These are phyloP conservation scores for Claviceps paspali DNA, from an alignment of 2,329 filamentous ascomycete species.

Conservation along the genomic window DNA sequence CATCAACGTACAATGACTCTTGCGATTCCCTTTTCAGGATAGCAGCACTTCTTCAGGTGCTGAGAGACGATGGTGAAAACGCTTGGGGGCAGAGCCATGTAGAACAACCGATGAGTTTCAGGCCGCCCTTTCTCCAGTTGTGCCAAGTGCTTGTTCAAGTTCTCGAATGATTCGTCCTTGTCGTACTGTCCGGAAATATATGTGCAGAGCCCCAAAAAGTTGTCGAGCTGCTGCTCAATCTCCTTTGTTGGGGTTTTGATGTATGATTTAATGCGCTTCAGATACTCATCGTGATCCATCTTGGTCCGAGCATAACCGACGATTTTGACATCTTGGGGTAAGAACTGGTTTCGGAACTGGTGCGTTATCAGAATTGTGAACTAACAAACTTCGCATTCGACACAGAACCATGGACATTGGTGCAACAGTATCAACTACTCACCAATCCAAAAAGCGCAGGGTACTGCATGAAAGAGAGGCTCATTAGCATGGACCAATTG, in stretches of 20 bases:
- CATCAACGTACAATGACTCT: conserved; percentile 62
- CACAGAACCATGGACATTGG: neutral
- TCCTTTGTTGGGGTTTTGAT: conserved; percentile 99
- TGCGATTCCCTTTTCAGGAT: conserved; percentile 77
- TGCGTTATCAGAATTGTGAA: neutral
- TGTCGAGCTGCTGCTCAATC: conserved; percentile 83
- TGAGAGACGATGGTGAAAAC: conserved; percentile 97
- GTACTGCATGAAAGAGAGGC: conserved; percentile 42
- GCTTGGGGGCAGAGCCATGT: conserved; percentile 96
- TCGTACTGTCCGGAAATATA: conserved; percentile 98
- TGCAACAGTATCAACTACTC: conserved; percentile 25
- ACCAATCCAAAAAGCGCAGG: conserved; percentile 94
- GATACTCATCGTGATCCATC: conserved; percentile 95
- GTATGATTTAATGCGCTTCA: conserved; percentile 88
- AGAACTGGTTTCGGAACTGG: conserved; percentile 96
- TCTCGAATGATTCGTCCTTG: conserved; percentile 83
- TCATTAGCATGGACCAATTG: conserved; percentile 10
- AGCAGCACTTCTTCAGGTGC: conserved; percentile 94
- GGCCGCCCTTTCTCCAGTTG: conserved; percentile 68
- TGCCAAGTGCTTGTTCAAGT: conserved; percentile 72
- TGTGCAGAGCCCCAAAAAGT: conserved; percentile 76
- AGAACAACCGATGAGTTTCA: conserved; percentile 88
- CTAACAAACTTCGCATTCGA: neutral
- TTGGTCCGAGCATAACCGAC: conserved; percentile 98
- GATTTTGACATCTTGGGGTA: conserved; percentile 90